Base-by-base conservation (phyloP, 2,329 filamentous ascomycete genomes). In the Coniella vitis region DNA sequence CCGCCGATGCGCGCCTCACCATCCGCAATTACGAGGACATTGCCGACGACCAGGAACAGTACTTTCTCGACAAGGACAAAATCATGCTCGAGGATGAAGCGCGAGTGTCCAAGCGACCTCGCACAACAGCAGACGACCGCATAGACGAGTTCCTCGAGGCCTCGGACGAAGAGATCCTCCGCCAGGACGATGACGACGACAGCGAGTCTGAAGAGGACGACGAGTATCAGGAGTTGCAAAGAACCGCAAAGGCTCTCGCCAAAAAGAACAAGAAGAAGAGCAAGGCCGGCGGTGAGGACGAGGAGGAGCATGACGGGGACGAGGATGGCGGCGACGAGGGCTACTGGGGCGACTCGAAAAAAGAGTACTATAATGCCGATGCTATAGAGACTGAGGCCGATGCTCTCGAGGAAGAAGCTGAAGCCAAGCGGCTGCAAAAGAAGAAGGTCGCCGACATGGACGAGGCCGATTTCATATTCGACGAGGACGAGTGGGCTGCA, bases 311-410 rank as follows among this genome's bases (percentile, higher is more conserved):
- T 7, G 61, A 73, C 19, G 74, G 73, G 48, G 70, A 76, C 34
- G 76, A 73, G 3, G 78, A 76, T 16, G 74, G 78, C 22, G 72
- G 71, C 3, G 80, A 81, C 37, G 75, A 81, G 45, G 82, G 80
- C 37, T 90, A 83, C 63, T 97, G 93, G 90, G 93, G 91, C 25
- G 78, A 85, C 4, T 90, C 87, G 2, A 91, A 81, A 64, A 86
- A 86, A 53, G 91, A 95, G 58, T 95, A 96, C 69, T 98, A 98
- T 68, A 79, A 95, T 69, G 87, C 89, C 57, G 91, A 98, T 65
- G 69, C 74, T 22, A 74, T 79, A 56, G 77, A 81, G 60, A 81
- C 78, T 5, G 79, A 84, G 63, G 76, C 71, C 34, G 77, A 80
- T 59, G 93, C 93, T 0, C 68, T 94, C 29, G 90, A 93, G 61